These are phyloP conservation scores for Davidsoniella neocaledoniae DNA, from an alignment of 2,329 filamentous ascomycete genomes.

Conservation along the genomic window DNA sequence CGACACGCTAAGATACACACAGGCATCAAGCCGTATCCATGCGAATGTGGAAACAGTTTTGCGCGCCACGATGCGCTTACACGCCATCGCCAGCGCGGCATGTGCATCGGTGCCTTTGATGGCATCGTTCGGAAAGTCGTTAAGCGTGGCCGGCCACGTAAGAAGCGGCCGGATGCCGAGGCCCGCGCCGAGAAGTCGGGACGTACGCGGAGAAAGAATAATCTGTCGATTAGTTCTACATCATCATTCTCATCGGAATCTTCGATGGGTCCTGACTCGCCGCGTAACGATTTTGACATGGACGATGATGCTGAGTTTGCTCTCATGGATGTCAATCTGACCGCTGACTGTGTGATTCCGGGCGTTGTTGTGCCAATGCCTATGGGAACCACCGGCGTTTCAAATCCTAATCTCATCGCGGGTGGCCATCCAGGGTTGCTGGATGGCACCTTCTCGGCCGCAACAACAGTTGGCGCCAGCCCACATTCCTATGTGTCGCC, in stretches of 20 bases:
- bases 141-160: conserved; percentile 47
- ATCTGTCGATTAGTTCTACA: conserved; percentile 29
- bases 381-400: not conserved
- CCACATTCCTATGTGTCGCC: conserved; percentile 31
- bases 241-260: conserved; percentile 35
- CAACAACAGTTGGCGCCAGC: conserved; percentile 16
- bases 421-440: conserved; percentile 15
- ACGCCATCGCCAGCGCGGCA: conserved; percentile 81
- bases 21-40: conserved; percentile 87
- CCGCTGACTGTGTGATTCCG: conserved; percentile 11
- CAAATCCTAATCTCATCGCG: conserved; percentile 17
- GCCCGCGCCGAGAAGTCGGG: conserved; percentile 40
- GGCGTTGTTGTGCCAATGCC: conserved; percentile 10
- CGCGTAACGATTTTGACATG: conserved; percentile 30
- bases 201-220: conserved; percentile 33
- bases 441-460: not conserved
- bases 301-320: conserved; percentile 27
- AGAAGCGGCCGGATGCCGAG: conserved; percentile 41
- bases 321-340: conserved; percentile 27
- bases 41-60: conserved; percentile 86
- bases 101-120: conserved; percentile 91
- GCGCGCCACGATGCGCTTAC: conserved; percentile 90
- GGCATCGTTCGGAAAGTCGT: conserved; percentile 46
- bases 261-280: conserved; percentile 33
- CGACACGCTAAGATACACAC: conserved; percentile 95